Percentiles rank a stretch among this genome's conserved stretches.
These are phyloP conservation scores for Paraphoma chrysanthemicola DNA, from an alignment of 2,329 filamentous ascomycete genomes.

Conservation along the genomic window DNA sequence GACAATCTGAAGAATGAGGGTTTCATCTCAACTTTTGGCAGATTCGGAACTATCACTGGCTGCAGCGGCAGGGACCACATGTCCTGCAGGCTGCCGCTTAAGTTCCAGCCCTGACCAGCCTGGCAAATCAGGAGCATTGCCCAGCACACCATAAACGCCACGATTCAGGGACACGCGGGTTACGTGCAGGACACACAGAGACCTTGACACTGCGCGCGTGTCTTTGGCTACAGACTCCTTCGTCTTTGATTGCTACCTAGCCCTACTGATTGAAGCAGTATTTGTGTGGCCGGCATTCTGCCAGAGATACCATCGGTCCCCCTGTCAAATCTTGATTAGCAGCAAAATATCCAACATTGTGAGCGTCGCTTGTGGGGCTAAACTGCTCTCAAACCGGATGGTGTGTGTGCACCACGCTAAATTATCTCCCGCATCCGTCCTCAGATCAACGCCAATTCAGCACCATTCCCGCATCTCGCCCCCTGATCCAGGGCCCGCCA, in stretches of 20 bases:
- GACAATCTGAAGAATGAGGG: slow-evolving; percentile 28
- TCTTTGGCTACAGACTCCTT: slow-evolving; percentile 24
- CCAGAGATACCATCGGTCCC: slow-evolving; percentile 15
- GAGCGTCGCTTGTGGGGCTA: slow-evolving; percentile 39
- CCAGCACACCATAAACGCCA: slow-evolving; percentile 34
- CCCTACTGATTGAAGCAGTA: slow-evolving; percentile 9
- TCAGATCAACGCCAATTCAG: slow-evolving; percentile 43
- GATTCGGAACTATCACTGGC: slow-evolving; percentile 28
- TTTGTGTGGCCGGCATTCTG: slow-evolving; percentile 19
- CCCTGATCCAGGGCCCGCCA: slow-evolving; percentile 37
- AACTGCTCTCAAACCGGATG: slow-evolving; percentile 34
- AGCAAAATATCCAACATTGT: slow-evolving; percentile 42
- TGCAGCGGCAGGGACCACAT: slow-evolving; percentile 28
- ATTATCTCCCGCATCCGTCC: slow-evolving; percentile 38
- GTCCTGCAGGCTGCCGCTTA: slow-evolving; percentile 36
- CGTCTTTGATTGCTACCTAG: slow-evolving; percentile 30
- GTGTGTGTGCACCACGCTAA: slow-evolving; percentile 32
- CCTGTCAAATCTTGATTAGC: slow-evolving; percentile 26
- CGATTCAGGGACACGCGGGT: slow-evolving; percentile 42
- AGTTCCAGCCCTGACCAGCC: slow-evolving; percentile 10
- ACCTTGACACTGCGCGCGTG: slow-evolving; percentile 19
- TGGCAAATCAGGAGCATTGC: slow-evolving; percentile 39
- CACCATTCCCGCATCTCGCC: slow-evolving; percentile 37
- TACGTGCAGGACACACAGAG: slow-evolving; percentile 26
- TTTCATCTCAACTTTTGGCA: slow-evolving; percentile 36